Percentiles rank a stretch among this genome's conserved stretches.
These are phyloP conservation scores for Aspergillus persii DNA, from an alignment of 2,329 filamentous ascomycete species.

Conservation along the genomic window DNA sequence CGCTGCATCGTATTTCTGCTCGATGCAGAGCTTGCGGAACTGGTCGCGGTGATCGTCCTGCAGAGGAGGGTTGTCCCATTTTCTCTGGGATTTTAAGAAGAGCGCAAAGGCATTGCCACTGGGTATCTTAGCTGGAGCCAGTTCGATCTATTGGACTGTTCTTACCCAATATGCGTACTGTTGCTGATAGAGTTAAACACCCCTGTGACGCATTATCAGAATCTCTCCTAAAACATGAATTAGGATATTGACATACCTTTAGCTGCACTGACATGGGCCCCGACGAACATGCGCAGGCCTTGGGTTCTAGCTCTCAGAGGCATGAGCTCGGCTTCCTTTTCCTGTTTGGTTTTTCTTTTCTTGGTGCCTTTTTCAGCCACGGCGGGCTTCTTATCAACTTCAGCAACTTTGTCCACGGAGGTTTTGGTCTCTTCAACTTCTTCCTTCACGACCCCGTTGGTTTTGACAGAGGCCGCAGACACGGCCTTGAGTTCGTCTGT, in stretches of 20 bases:
- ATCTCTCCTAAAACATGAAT: not conserved
- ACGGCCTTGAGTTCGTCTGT: conserved; percentile 3
- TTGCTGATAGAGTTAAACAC: conserved; percentile 86
- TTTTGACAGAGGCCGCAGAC: not conserved
- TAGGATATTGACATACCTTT: conserved; percentile 59
- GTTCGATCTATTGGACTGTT: conserved; percentile 6
- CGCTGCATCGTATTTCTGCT: conserved; percentile 68
- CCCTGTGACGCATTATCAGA: conserved; percentile 49
- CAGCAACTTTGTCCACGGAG: conserved; percentile 15
- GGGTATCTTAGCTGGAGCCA: not conserved
- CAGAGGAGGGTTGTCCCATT: conserved; percentile 84
- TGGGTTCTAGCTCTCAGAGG: conserved; percentile 69
- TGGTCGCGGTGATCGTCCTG: conserved; percentile 63
- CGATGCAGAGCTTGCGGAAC: conserved; percentile 67
- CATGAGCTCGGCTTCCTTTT: conserved; percentile 55
- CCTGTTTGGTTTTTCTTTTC: conserved; percentile 53
- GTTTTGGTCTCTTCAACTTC: conserved; percentile 15
- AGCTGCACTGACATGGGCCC: conserved; percentile 86
- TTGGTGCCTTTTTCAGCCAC: conserved; percentile 48
- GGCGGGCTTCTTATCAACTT: conserved; percentile 20
- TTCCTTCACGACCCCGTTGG: conserved; percentile 9
- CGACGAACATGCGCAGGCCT: conserved; percentile 77
- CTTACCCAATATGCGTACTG: conserved; percentile 67
- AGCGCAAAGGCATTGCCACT: conserved; percentile 89
- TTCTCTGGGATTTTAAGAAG: conserved; percentile 94